These are phyloP conservation scores for Yarrowia sp. DNA, from an alignment of 805 yeast species.

Conservation along the genomic window DNA sequence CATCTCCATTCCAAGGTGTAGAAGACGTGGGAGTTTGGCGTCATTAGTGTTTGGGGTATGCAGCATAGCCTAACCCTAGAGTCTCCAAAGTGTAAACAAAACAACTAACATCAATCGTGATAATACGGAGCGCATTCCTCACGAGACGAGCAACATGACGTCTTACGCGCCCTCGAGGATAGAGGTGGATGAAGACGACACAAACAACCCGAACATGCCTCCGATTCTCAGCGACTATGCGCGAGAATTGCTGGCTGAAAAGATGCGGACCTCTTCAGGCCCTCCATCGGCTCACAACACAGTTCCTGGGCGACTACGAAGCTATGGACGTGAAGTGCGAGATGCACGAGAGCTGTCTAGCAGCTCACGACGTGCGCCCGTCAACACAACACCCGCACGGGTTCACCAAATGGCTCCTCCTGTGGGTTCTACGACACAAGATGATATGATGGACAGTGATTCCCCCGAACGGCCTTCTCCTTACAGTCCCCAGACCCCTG, in stretches of 20 bases:
- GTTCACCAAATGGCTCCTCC: not conserved
- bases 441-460: constrained; percentile 25
- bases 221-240: constrained; percentile 68
- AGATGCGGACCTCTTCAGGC: constrained; percentile 24
- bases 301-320: not conserved
- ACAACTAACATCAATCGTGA: constrained; percentile 4
- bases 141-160: constrained; percentile 11
- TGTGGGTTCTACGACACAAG: not conserved
- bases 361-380: not conserved
- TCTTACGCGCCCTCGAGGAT: constrained; percentile 36
- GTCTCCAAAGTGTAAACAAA: constrained; percentile 16
- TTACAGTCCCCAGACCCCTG: constrained; percentile 25
- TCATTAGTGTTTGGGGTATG: constrained; percentile 2
- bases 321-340: constrained; percentile 16
- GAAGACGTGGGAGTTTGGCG: constrained; percentile 32
- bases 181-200: constrained; percentile 51
- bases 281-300: not conserved
- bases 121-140: no score
- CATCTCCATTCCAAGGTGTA: constrained; percentile 29
- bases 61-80: constrained; percentile 22
- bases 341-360: not conserved
- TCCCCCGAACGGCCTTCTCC: constrained; percentile 26
- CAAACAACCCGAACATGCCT: constrained; percentile 59
- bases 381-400: not conserved
- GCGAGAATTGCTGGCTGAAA: constrained; percentile 56